Evolutionary conservation across 2,329 filamentous ascomycete species (phyloP).

Genomic region (Cucurbitaria berberidis): DNA sequence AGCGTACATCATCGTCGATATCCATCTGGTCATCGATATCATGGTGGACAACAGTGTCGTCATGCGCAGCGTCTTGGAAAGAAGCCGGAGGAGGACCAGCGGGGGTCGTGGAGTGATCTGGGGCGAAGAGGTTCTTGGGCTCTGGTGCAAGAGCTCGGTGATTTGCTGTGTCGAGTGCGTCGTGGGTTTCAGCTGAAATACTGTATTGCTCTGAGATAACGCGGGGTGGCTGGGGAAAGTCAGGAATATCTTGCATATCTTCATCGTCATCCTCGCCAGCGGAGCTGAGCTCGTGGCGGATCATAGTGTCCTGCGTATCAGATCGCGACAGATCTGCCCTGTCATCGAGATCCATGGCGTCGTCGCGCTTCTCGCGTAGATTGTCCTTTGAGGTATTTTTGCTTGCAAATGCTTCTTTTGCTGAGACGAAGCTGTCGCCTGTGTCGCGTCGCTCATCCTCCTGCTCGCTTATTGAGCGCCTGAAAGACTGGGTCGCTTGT

Average conservation of each 20-base stretch:
- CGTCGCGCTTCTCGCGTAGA: constrained; percentile 24
- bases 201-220: constrained; percentile 39
- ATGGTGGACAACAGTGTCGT: constrained; percentile 41
- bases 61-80: constrained; percentile 25
- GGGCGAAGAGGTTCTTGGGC: constrained; percentile 28
- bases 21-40: constrained; percentile 50
- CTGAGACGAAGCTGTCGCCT: constrained; percentile 57
- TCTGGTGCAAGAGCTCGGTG: constrained; percentile 27
- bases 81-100: constrained; percentile 29
- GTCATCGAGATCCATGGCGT: constrained; percentile 43
- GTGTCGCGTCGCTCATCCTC: constrained; percentile 41
- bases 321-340: constrained; percentile 28
- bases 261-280: constrained; percentile 21
- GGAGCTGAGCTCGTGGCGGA: constrained; percentile 31
- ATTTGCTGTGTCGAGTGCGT: constrained; percentile 36
- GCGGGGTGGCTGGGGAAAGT: constrained; percentile 30
- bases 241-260: constrained; percentile 23
- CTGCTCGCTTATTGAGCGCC: constrained; percentile 24
- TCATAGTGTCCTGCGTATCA: constrained; percentile 32
- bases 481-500: constrained; percentile 38
- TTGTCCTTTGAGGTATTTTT: constrained; percentile 39
- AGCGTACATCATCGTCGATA: constrained; percentile 61
- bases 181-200: constrained; percentile 42
- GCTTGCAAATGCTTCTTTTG: constrained; percentile 51
- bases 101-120: constrained; percentile 28